Percentiles rank a stretch among this genome's conserved stretches.
These are phyloP conservation scores for Gleditsia sinensis DNA, from an alignment of 306 rosid genomes.

Conservation along the genomic window DNA sequence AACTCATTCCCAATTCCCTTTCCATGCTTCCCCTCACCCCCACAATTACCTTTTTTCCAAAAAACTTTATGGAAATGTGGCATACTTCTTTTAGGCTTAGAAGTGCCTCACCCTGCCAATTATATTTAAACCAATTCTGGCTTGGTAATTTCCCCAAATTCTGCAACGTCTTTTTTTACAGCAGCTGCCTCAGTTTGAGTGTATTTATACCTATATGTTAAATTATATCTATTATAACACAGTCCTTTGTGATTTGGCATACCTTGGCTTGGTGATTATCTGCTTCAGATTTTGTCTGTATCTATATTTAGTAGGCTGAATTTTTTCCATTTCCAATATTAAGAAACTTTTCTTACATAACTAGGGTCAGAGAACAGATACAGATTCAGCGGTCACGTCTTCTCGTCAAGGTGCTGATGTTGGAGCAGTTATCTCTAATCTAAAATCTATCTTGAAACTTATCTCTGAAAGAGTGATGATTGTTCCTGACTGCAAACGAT, in stretches of 20 bases:
- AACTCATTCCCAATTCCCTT: background rate
- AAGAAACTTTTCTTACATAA: conserved; percentile 32
- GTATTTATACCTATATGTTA: background rate
- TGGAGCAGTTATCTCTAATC: conserved; percentile 79
- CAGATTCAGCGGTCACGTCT: conserved; percentile 89
- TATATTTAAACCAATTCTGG: background rate
- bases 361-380: conserved; percentile 86
- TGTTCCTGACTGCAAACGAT: conserved; percentile 84
- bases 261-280: conserved; percentile 7
- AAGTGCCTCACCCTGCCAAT: background rate
- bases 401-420: conserved; percentile 88
- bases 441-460: conserved; percentile 84
- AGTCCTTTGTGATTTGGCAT: conserved; percentile 9
- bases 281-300: conserved; percentile 6
- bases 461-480: conserved; percentile 90
- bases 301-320: background rate
- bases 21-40: background rate
- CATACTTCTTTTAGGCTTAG: background rate
- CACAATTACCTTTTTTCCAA: background rate
- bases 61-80: background rate
- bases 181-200: background rate
- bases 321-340: conserved; percentile 9
- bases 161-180: background rate
- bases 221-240: background rate
- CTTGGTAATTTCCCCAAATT: background rate